phyloP scores from a whole-genome alignment of 2,329 filamentous ascomycete genomes.

The Monosporascus cannonballus region DNA sequence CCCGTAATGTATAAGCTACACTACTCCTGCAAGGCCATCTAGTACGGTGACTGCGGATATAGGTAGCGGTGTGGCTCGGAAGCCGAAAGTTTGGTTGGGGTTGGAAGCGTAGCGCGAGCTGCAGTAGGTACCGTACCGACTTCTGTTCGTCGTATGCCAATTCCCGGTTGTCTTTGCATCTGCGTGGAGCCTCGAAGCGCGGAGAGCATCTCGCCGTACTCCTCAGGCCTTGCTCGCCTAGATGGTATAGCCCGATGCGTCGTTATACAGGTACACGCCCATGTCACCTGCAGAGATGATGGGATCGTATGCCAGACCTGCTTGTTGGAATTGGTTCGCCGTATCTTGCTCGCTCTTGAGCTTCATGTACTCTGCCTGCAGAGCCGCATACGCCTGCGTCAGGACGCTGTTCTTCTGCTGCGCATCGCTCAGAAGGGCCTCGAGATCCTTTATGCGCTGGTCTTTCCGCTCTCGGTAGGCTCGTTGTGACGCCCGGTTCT shows the following conservation, averaged over 20 bases:
- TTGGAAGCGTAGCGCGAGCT: too few species aligned
- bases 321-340: slow-evolving; percentile 18
- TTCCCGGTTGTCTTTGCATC: too few species aligned
- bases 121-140: too few species aligned
- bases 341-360: slow-evolving; percentile 29
- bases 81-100: too few species aligned
- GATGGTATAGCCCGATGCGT: slow-evolving; percentile 2
- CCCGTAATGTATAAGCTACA: too few species aligned
- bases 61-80: too few species aligned
- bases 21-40: too few species aligned
- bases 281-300: slow-evolving; percentile 14
- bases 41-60: too few species aligned
- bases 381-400: slow-evolving; percentile 44
- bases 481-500: slow-evolving; percentile 55
- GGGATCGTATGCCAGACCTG: slow-evolving; percentile 16
- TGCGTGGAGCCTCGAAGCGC: too few species aligned
- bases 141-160: too few species aligned
- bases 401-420: slow-evolving; percentile 50
- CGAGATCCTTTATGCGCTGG: slow-evolving; percentile 59
- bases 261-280: slow-evolving; percentile 18
- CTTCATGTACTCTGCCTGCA: slow-evolving; percentile 39
- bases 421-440: slow-evolving; percentile 47
- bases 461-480: slow-evolving; percentile 59
- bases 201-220: too few species aligned
- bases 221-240: too few species aligned